Base-by-base conservation (phyloP, 1,284 basidiomycete genomes). In the Austropuccinia psidii region DNA sequence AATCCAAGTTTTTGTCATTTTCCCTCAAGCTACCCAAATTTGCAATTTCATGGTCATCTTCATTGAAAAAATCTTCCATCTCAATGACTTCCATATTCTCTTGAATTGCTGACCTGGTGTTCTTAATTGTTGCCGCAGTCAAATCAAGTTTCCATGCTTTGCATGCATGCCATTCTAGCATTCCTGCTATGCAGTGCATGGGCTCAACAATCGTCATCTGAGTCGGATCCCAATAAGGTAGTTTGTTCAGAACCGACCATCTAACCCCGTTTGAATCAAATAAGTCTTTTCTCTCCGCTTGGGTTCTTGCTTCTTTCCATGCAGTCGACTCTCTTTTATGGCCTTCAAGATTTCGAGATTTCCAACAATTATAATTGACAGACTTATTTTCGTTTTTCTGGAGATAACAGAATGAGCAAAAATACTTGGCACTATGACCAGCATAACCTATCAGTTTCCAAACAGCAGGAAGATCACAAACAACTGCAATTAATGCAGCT, bases 371-470 rank as follows among this genome's bases (percentile, higher is more conserved):
- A 24, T 54, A 35, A n/a, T 69, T 60, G 4, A 60, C 35, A 41
- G 57, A 37, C n/a, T 58, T 15, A 35, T 58, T 69, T 4, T 35
- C 17, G 21, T 39, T 45, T 29, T 58, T 52, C n/a, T 37, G 54
- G 21, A 70, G 67, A 33, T 70, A 70, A 27, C 67, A 60, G 29
- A 58, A 70, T 11, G 67, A 70, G 45, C 55, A 70, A 21, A 70
- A 70, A 39, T 35, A 31, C 27, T 70, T 24, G 8, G 67, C 67
- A 33, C 67, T 70, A 24, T 70, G 67, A 33, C 54, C 58, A 1
- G 55, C 55, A 39, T 70, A 60, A 6, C 67, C 67, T 35, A 70
- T 70, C 55, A 70, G 21, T 39, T 70, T 60, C 5, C 29, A 43
- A 43, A 70, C 50, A 5, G 67, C 67, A 35, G 55, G 55, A 3